These are phyloP conservation scores for Klebsormidium nitens DNA, from an alignment of 139 green algal genomes.

Conservation along the genomic window DNA sequence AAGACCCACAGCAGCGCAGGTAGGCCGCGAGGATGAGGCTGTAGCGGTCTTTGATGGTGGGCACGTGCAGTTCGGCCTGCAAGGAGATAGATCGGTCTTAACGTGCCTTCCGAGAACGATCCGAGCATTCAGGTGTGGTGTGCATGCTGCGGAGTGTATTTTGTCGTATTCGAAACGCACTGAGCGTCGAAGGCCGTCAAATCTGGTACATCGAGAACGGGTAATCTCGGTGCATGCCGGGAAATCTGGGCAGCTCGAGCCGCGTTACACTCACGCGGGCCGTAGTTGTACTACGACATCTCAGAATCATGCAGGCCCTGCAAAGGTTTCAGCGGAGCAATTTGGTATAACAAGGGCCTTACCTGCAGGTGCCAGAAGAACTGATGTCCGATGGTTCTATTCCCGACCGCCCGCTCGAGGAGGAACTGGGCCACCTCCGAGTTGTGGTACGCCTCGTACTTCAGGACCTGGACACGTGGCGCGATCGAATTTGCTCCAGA, in stretches of 20 bases:
- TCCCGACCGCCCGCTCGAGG: conserved; percentile 4
- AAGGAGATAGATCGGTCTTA: too few relatives aligned
- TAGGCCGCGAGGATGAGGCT: too few relatives aligned
- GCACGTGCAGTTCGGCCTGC: too few relatives aligned
- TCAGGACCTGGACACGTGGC: conserved; percentile 29
- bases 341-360: neutral
- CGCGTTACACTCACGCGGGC: neutral
- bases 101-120: too few relatives aligned
- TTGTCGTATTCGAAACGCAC: too few relatives aligned
- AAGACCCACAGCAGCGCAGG: too few relatives aligned
- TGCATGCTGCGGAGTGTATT: too few relatives aligned
- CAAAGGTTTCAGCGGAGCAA: neutral
- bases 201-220: neutral
- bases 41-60: too few relatives aligned
- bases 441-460: conserved; percentile 23
- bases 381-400: conserved; percentile 8
- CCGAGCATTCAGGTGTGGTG: too few relatives aligned
- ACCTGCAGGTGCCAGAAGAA: conserved; percentile 25
- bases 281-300: neutral
- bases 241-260: neutral
- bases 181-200: neutral
- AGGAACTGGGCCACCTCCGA: conserved; percentile 14
- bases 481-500: too few relatives aligned
- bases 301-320: neutral
- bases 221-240: neutral